Base-by-base conservation (phyloP, 306 rosid species). In the Ochetophila trinervis region DNA sequence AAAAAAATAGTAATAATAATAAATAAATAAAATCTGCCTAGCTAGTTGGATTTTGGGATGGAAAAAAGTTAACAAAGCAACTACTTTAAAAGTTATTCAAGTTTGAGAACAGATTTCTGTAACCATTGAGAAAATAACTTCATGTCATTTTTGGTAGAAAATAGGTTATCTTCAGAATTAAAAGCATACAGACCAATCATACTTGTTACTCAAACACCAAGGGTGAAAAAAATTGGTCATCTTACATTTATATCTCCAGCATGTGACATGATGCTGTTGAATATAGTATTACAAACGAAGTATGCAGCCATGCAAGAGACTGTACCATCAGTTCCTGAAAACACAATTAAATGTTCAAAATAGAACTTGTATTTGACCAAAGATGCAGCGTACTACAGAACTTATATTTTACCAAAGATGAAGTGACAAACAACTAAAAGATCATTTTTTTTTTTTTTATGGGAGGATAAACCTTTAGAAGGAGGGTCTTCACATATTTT, bases 281-380 rank as follows among this genome's bases (percentile, higher is more conserved):
- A 94, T 56, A 94, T 83, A 60, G 80, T 64, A 68, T 84, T 88
- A 70, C 99, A 94, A 65, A 88, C 87, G 73, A 79, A 73, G 74
- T 86, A 94, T 18, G 99, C 78, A 61, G 99, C 87, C 69, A 78
- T 57, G 71, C 97, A 94, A 47, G 96, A 74, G 15, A 88, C 71
- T 52, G 88, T 88, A 63, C 97, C 97, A 81, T 82, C 96, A 48
- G 96, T 86, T 37, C 97, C 99, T 94, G 88, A 75, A 77, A 9
- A 71, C 45, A 65, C 32, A 5, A 47, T 44, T 14, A 50, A 37
- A 70, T 21, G 57, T 32, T 24, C 6, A 16, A 16, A 34, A 30
- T 19, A 37, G 59, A n/a, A n/a, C n/a, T n/a, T n/a, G n/a, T n/a
- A n/a, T n/a, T n/a, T n/a, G n/a, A n/a, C n/a, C n/a, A n/a, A n/a